phyloP scores from a whole-genome alignment of 257 asterid genomes.

The Primulina huaijiensis region DNA sequence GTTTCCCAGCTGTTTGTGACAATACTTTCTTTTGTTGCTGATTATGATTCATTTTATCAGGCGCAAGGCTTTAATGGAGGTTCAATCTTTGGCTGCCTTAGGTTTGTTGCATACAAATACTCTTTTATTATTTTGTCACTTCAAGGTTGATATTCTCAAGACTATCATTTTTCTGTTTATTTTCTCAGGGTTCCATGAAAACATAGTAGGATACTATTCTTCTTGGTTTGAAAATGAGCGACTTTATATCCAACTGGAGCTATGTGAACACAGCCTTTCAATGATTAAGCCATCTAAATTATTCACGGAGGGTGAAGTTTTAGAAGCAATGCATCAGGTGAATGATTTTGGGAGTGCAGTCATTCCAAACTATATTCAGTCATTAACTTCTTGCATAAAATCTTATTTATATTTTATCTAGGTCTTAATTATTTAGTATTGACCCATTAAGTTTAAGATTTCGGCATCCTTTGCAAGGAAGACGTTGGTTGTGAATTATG shows the following conservation, averaged over 20 bases:
- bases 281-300: conserved; percentile 34
- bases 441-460: not conserved
- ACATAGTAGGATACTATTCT: conserved; percentile 72
- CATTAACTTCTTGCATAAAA: not conserved
- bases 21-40: conserved; percentile 14
- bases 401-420: not conserved
- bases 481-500: no score
- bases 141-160: not conserved
- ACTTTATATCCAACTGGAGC: conserved; percentile 88
- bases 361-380: not conserved
- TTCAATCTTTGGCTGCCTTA: conserved; percentile 91
- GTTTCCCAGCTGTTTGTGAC: conserved; percentile 13
- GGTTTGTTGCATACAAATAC: conserved; percentile 38
- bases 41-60: conserved; percentile 37
- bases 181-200: conserved; percentile 75
- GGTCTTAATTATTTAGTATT: not conserved
- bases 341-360: conserved; percentile 10
- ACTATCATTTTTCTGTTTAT: conserved; percentile 2
- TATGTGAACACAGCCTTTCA: conserved; percentile 84
- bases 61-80: conserved; percentile 96
- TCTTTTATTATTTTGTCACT: not conserved
- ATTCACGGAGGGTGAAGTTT: conserved; percentile 58
- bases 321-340: conserved; percentile 85
- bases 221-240: conserved; percentile 93
- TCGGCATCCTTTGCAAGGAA: no score